Percentiles rank a stretch among this genome's conserved stretches.
Conservation (phyloP, 176 grass and related monocot genomes). For the Raddia distichophylla region DNA sequence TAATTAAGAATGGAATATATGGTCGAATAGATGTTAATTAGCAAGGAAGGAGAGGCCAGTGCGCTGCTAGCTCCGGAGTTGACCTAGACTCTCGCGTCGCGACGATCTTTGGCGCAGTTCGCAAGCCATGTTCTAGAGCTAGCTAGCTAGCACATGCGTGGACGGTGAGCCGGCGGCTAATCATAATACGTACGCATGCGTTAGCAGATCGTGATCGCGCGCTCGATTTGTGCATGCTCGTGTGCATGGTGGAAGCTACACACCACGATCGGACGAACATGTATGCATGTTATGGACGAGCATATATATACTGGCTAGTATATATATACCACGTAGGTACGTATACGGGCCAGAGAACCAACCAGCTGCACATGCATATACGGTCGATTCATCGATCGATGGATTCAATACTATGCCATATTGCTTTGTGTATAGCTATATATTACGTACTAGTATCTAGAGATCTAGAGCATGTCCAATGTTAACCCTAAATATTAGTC, state of each 20-base stretch:
- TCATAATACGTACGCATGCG: not conserved
- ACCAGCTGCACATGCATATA: no score
- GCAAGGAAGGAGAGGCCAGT: not conserved
- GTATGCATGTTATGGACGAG: constrained; percentile 34
- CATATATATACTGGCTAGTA: not conserved
- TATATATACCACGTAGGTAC: no score
- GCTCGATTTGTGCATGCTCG: not conserved
- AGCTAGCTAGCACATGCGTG: constrained; percentile 39
- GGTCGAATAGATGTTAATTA: not conserved
- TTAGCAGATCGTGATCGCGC: not conserved
- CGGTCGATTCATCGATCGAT: no score
- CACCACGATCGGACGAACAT: not conserved
- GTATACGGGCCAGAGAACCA: no score
- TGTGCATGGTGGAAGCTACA: not conserved
- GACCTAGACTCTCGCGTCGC: not conserved
- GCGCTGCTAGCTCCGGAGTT: not conserved
- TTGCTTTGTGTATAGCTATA: no score
- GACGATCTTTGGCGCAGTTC: not conserved
- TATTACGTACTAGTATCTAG: no score
- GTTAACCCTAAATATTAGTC: no score
- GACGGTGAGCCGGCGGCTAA: constrained; percentile 24
- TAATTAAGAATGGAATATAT: not conserved
- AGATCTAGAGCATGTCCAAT: no score
- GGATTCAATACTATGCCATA: no score
- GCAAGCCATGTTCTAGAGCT: not conserved